Evolutionary conservation across 805 yeast genomes (phyloP), one percentile per base, ranked within the genome.

Genomic region (Kodamaea sagamina): DNA sequence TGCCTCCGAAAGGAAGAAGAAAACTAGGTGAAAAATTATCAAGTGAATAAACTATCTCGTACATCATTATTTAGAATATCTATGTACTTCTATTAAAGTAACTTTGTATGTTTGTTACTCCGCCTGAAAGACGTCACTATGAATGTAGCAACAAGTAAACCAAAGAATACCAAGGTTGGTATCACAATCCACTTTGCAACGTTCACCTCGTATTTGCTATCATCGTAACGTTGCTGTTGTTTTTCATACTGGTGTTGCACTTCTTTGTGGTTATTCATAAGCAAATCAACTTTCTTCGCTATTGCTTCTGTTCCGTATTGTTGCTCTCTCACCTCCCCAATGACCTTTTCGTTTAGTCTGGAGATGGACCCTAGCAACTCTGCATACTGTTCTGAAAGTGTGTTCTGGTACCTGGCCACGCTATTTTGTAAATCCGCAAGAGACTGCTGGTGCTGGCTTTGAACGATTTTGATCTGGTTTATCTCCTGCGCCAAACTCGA

Each of bases 81-180:
- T 26, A 32, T 41, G 32, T 26, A 35, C n/a, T 6, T 24, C 36
- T 7, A 21, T 62, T 57, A 80, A 44, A 81, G 67, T 35, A 82
- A 66, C 49, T 82, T 82, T 6, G 83, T 67, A 53, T 78, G 84
- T 52, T 79, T 81, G 44, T 82, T 79, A 49, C 82, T 86, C 49
- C 70, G 78, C 63, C 85, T 76, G 32, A 82, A 62, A 55, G 78
- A 71, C 57, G 72, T 74, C 16, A 79, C 71, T 47, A 77, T 66
- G 26, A 73, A 58, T 13, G 75, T 67, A 43, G 79, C 63, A 1
- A 69, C 61, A 3, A 71, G 48, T 19, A 75, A 50, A 4, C 73
- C 61, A 25, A 37, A 37, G 34, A 29, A 29, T 7, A 68, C 41
- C 7, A 72, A 54, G 15, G 78, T 56, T 2, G 77, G 74, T 16